These are phyloP conservation scores for Acanthamoeba culbertsoni DNA, from an alignment of 208 protist species.

Conservation along the genomic window DNA sequence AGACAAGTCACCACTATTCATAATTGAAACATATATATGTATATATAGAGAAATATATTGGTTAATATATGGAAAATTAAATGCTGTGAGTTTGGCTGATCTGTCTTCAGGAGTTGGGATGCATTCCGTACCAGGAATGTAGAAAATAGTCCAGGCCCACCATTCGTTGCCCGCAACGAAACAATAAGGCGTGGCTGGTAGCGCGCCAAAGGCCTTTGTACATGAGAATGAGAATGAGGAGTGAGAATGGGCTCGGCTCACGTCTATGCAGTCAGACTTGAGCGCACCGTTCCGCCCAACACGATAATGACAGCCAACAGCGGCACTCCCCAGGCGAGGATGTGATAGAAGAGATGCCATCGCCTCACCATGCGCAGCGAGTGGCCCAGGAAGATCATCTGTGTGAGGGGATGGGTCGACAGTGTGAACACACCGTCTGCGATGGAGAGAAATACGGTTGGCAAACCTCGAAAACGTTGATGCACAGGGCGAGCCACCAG, in stretches of 20 bases:
- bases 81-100: not conserved
- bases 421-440: no score
- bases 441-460: not conserved
- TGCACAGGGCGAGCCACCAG: slow-evolving; percentile 39
- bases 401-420: no score
- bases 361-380: not conserved
- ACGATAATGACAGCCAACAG: not conserved
- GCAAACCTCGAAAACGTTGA: slow-evolving; percentile 43
- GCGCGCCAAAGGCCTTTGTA: not conserved
- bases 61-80: not conserved
- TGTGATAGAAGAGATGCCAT: not conserved
- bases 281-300: not conserved
- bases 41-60: not conserved
- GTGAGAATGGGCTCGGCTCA: not conserved
- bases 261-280: not conserved
- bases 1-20: not conserved
- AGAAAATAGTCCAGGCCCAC: slow-evolving; percentile 29
- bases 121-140: slow-evolving; percentile 1
- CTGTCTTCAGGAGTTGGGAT: no score
- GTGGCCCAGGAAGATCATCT: slow-evolving; percentile 26
- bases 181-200: not conserved
- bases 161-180: slow-evolving; percentile 15
- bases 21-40: no score
- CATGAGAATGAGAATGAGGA: no score
- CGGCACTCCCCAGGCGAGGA: slow-evolving; percentile 4